Percentiles rank a stretch among this genome's conserved stretches.
Evolutionary conservation across 495 filamentous ascomycete genomes (phyloP).

Genomic region (Lasiosphaeriaceae sp.): DNA sequence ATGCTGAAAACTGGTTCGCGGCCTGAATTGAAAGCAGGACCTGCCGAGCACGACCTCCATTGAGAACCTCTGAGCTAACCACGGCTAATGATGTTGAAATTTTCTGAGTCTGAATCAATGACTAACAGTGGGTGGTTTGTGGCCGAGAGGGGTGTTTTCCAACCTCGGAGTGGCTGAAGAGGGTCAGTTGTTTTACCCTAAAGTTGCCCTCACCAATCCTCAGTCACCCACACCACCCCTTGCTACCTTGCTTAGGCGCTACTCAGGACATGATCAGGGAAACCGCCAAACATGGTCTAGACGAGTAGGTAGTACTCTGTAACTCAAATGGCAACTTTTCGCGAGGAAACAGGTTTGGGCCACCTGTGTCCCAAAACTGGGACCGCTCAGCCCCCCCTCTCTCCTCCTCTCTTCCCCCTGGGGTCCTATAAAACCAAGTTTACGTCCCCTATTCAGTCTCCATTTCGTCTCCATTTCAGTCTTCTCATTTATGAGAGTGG

Average conservation of each 20-base stretch:
- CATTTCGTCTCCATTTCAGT: conserved; percentile 8
- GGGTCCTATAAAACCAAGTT: conserved; percentile 7
- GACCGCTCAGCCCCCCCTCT: background rate
- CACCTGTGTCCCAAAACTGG: conserved; percentile 7
- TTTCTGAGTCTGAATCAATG: no score
- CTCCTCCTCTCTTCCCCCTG: background rate
- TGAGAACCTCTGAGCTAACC: no score
- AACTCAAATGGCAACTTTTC: conserved; percentile 11
- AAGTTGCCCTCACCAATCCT: conserved; percentile 7
- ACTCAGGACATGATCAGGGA: conserved; percentile 7
- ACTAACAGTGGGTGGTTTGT: no score
- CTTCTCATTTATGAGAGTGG: conserved; percentile 7
- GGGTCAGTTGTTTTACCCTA: conserved; percentile 10
- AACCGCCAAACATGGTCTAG: conserved; percentile 4
- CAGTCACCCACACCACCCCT: conserved; percentile 8
- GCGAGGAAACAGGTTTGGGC: conserved; percentile 8
- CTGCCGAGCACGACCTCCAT: no score
- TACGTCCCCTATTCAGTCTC: background rate
- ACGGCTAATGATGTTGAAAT: no score
- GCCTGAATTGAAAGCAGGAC: no score
- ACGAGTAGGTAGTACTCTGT: conserved; percentile 6
- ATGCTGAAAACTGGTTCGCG: no score
- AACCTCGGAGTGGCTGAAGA: no score
- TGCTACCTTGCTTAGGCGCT: conserved; percentile 8
- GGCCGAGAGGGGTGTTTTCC: no score